Evolutionary conservation across 1,284 basidiomycete genomes (phyloP).

Genomic region (Ustilago lituana): DNA sequence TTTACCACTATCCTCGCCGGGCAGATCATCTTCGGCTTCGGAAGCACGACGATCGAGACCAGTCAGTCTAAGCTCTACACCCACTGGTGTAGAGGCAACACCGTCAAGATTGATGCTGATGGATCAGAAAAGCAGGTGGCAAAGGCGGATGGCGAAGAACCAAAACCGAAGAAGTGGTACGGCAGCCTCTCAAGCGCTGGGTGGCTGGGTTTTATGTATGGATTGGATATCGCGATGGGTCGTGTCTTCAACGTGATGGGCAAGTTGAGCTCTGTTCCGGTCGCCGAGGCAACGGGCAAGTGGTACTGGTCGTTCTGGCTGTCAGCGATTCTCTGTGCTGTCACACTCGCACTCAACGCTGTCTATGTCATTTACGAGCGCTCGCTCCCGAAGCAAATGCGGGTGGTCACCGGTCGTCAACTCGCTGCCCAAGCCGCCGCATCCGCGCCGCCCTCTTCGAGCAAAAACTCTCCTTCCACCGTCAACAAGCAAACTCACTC

Average conservation of each 20-base stretch:
- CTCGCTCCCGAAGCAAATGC: slow-evolving; percentile 62
- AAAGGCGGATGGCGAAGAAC: not conserved
- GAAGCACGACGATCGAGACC: slow-evolving; percentile 65
- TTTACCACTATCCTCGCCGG: slow-evolving; percentile 55
- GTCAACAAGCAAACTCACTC: slow-evolving; percentile 7
- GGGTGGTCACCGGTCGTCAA: slow-evolving; percentile 54
- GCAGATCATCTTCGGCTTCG: slow-evolving; percentile 57
- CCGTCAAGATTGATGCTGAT: not conserved
- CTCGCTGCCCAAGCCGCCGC: slow-evolving; percentile 13
- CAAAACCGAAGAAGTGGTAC: slow-evolving; percentile 5
- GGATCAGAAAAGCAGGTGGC: not conserved
- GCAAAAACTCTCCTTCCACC: slow-evolving; percentile 4
- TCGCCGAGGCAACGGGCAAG: slow-evolving; percentile 66
- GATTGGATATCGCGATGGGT: slow-evolving; percentile 66
- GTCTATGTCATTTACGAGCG: slow-evolving; percentile 67
- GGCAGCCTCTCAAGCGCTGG: slow-evolving; percentile 17
- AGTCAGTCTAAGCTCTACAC: slow-evolving; percentile 62
- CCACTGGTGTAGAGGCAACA: slow-evolving; percentile 32
- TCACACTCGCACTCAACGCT: slow-evolving; percentile 59
- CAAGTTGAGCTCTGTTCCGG: slow-evolving; percentile 65
- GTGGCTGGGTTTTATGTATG: slow-evolving; percentile 54
- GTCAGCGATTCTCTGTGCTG: slow-evolving; percentile 61
- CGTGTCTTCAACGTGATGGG: slow-evolving; percentile 51
- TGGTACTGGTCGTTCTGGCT: slow-evolving; percentile 69
- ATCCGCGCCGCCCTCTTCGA: not conserved